phyloP scores from a whole-genome alignment of 2,329 filamentous ascomycete species.

The Dactylellina cionopaga region DNA sequence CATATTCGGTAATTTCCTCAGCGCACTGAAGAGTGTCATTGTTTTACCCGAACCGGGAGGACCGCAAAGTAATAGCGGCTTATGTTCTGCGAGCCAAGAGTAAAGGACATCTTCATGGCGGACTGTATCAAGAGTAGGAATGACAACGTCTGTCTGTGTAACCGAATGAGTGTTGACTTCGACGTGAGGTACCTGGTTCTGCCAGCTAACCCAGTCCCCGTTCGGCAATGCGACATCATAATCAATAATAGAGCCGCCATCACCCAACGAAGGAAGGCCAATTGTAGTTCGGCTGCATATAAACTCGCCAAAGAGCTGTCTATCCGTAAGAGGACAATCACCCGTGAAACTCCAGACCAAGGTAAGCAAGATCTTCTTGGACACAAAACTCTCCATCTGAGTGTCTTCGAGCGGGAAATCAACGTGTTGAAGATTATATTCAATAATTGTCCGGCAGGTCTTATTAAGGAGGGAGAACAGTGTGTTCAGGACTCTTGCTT shows the following conservation, averaged over 20 bases:
- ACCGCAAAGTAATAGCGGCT: conserved; percentile 93
- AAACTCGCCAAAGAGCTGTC: conserved; percentile 88
- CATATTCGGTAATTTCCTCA: conserved; percentile 97
- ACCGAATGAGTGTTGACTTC: conserved; percentile 99
- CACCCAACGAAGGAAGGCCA: conserved; percentile 77
- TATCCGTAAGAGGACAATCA: conserved; percentile 87
- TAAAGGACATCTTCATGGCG: conserved; percentile 99
- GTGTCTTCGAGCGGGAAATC: conserved; percentile 93
- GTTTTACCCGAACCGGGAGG: conserved; percentile 99
- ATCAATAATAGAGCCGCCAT: conserved; percentile 90
- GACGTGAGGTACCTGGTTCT: conserved; percentile 89
- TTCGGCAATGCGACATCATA: conserved; percentile 89
- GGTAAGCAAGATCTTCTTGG: conserved; percentile 92
- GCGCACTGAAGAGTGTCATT: conserved; percentile 98
- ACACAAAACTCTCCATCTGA: conserved; percentile 86
- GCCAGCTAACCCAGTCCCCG: conserved; percentile 91
- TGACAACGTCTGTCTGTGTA: conserved; percentile 97
- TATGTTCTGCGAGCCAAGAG: conserved; percentile 98
- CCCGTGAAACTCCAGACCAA: conserved; percentile 96
- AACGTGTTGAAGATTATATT: conserved; percentile 93
- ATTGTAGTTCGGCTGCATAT: conserved; percentile 84
- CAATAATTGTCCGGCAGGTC: conserved; percentile 86
- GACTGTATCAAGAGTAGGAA: conserved; percentile 95
- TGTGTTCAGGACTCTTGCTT: conserved; percentile 87
- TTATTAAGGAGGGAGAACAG: conserved; percentile 97